phyloP scores from a whole-genome alignment of 306 rosid species.

The Dalbergia cultrata region DNA sequence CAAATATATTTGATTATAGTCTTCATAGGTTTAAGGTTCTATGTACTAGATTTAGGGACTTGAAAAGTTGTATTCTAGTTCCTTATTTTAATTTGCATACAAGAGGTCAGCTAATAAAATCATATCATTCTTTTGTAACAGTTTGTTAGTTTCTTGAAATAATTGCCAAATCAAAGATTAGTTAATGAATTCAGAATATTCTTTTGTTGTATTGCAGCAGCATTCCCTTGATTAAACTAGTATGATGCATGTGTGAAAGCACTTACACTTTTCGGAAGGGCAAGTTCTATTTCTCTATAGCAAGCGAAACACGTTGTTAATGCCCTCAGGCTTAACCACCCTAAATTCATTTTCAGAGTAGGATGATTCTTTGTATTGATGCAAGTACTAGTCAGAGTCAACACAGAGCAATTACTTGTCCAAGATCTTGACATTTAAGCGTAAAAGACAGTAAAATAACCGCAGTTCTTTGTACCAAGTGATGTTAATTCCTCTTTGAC shows the following conservation, averaged over 20 bases:
- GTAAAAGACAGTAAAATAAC: neutral
- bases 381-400: neutral
- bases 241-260: neutral
- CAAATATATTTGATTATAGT: constrained; percentile 43
- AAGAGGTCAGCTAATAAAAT: constrained; percentile 36
- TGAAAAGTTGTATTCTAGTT: constrained; percentile 32
- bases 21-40: constrained; percentile 40
- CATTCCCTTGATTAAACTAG: constrained; percentile 12
- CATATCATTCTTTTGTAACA: constrained; percentile 35
- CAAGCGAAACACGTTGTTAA: neutral
- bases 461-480: neutral
- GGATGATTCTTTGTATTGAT: neutral
- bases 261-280: constrained; percentile 3
- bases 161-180: neutral
- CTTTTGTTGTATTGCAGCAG: neutral
- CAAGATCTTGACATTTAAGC: neutral
- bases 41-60: constrained; percentile 32
- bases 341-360: neutral
- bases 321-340: neutral
- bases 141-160: neutral
- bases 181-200: constrained; percentile 34
- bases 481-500: constrained; percentile 5
- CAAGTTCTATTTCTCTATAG: neutral
- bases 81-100: constrained; percentile 35
- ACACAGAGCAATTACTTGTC: neutral